phyloP scores from a whole-genome alignment of 345 rosid genomes.

The Cardamine occulta region DNA sequence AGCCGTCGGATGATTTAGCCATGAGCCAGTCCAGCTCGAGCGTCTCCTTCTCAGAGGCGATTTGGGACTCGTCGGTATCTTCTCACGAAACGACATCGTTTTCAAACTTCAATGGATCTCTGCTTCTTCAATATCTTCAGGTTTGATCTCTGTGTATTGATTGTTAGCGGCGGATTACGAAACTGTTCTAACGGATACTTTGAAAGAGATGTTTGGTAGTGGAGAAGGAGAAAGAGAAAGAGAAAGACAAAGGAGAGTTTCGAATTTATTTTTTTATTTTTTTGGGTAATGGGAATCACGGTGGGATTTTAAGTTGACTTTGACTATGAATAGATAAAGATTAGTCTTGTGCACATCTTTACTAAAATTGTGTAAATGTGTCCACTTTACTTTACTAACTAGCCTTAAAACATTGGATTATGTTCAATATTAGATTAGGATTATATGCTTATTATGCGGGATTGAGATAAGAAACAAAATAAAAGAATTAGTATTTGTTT shows the following conservation, averaged over 20 bases:
- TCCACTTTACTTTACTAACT: conserved; percentile 13
- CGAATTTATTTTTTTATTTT: neutral
- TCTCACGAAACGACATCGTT: conserved; percentile 58
- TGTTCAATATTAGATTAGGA: neutral
- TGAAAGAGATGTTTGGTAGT: conserved; percentile 34
- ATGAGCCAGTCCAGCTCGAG: conserved; percentile 61
- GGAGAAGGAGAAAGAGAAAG: neutral
- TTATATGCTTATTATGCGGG: conserved; percentile 6
- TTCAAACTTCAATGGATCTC: neutral
- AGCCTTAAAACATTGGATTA: conserved; percentile 13
- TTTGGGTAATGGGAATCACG: conserved; percentile 32
- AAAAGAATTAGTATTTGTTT: too few relatives aligned
- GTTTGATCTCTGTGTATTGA: conserved; percentile 3
- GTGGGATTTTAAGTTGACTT: conserved; percentile 27
- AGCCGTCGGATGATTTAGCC: conserved; percentile 56
- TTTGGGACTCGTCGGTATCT: conserved; percentile 51
- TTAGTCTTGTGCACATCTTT: conserved; percentile 28
- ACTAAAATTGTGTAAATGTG: neutral
- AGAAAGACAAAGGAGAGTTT: conserved; percentile 7
- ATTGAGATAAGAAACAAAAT: neutral
- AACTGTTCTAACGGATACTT: conserved; percentile 49
- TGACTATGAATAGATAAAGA: conserved; percentile 4
- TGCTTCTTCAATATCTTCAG: neutral
- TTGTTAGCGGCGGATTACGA: conserved; percentile 18
- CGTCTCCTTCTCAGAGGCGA: conserved; percentile 54